Percentiles rank a stretch among this genome's conserved stretches.
phyloP scores from a whole-genome alignment of 805 yeast species.

The Starmerella apicola region DNA sequence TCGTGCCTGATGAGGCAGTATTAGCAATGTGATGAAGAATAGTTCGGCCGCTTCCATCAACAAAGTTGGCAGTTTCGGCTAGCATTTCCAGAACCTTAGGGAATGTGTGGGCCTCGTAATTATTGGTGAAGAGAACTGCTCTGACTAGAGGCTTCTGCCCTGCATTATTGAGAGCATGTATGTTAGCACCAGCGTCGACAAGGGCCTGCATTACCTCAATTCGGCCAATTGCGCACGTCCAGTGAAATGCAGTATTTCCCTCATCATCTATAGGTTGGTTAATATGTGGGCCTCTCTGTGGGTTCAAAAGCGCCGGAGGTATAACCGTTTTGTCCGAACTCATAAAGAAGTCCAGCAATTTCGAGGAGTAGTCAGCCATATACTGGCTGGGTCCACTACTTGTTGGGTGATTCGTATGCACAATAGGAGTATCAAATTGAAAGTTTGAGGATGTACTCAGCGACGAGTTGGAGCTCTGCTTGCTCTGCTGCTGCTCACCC shows the following conservation, averaged over 20 bases:
- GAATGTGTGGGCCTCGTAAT: conserved; percentile 68
- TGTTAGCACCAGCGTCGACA: conserved; percentile 62
- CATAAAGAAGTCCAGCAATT: conserved; percentile 42
- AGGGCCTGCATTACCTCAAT: conserved; percentile 63
- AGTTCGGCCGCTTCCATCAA: conserved; percentile 61
- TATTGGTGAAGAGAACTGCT: conserved; percentile 75
- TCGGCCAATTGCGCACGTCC: conserved; percentile 96
- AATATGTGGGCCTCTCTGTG: conserved; percentile 54
- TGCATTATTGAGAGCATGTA: conserved; percentile 43
- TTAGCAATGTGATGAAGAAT: conserved; percentile 76
- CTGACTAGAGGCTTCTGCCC: conserved; percentile 86
- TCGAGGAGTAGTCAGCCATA: conserved; percentile 33
- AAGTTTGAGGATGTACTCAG: too few species aligned
- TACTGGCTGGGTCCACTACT: conserved; percentile 14
- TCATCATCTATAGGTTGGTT: conserved; percentile 83
- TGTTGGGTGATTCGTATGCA: too few species aligned
- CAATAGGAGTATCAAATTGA: too few species aligned
- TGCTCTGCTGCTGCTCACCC: too few species aligned
- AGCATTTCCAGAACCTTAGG: conserved; percentile 65
- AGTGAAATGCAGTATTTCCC: conserved; percentile 88
- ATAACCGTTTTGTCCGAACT: conserved; percentile 44
- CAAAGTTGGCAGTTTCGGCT: conserved; percentile 61
- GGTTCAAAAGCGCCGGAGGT: conserved; percentile 53
- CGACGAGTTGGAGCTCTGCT: too few species aligned
- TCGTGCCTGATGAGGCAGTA: conserved; percentile 51